These are phyloP conservation scores for Gremmenia infestans DNA, from an alignment of 2,329 filamentous ascomycete genomes.

Conservation along the genomic window DNA sequence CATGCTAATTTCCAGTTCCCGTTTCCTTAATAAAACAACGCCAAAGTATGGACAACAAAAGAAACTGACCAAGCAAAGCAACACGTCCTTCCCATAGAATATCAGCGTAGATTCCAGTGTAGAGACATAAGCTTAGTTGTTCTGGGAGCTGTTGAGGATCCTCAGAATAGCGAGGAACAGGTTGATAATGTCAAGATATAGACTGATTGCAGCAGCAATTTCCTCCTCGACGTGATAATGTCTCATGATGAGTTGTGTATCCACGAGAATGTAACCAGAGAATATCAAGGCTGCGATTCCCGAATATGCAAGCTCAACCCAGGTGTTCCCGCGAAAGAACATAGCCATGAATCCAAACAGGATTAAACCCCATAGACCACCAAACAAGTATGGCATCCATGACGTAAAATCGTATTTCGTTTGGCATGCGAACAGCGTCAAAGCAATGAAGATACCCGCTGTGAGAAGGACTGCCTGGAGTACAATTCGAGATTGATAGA, in stretches of 20 bases:
- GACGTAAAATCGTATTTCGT: conserved; percentile 96
- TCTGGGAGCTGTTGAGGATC: conserved; percentile 92
- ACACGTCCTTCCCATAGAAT: neutral
- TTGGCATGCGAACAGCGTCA: conserved; percentile 90
- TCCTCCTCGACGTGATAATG: conserved; percentile 98
- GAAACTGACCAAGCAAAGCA: neutral
- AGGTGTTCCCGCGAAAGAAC: conserved; percentile 82
- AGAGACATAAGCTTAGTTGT: conserved; percentile 58
- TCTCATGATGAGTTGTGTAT: conserved; percentile 92
- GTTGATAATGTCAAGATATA: conserved; percentile 97
- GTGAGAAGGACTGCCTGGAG: conserved; percentile 88
- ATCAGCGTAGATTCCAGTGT: neutral
- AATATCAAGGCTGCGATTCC: conserved; percentile 81
- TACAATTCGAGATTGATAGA: conserved; percentile 79
- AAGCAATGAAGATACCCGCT: conserved; percentile 72
- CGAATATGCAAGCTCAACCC: conserved; percentile 80
- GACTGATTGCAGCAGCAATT: conserved; percentile 88
- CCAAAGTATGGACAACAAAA: neutral
- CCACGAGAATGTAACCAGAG: conserved; percentile 89
- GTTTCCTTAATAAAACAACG: neutral
- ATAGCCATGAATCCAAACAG: conserved; percentile 89
- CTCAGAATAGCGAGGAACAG: conserved; percentile 91
- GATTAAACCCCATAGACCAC: conserved; percentile 81
- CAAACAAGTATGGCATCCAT: conserved; percentile 95
- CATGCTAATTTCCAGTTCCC: neutral